phyloP scores from a whole-genome alignment of 306 rosid genomes.

The Fragaria nilgerrensis region DNA sequence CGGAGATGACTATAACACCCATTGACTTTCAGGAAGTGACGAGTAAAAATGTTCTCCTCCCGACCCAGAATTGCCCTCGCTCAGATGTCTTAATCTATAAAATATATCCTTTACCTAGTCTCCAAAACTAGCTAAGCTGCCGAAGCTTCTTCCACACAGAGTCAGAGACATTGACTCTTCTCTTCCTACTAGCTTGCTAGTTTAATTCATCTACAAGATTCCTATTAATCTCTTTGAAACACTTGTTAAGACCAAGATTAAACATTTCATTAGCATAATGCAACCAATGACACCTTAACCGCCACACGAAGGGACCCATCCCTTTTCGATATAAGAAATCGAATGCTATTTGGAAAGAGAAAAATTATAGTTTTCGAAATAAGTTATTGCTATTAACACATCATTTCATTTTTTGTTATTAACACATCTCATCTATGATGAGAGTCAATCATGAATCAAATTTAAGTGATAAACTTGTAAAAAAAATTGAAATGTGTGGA shows the following conservation, averaged over 20 bases:
- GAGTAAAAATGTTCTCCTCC: constrained; percentile 24
- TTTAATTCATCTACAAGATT: neutral
- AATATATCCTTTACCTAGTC: neutral
- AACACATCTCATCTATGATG: no score
- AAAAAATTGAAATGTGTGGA: no score
- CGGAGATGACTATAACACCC: constrained; percentile 16
- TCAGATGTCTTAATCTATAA: neutral
- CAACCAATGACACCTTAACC: constrained; percentile 23
- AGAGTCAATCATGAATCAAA: no score
- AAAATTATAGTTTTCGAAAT: neutral
- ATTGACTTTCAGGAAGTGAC: constrained; percentile 25
- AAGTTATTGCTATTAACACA: no score
- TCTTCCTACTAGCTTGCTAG: no score
- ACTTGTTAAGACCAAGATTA: constrained; percentile 8
- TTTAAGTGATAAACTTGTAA: no score
- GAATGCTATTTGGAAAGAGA: neutral
- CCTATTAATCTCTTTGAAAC: neutral
- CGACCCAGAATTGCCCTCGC: constrained; percentile 19
- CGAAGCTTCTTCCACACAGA: constrained; percentile 26
- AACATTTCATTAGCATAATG: neutral
- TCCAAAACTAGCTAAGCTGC: neutral
- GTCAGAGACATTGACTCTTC: neutral
- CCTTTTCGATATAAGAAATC: neutral
- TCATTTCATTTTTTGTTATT: no score
- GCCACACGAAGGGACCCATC: constrained; percentile 5